A percentile compares a stretch with the other conserved stretches of the same genome.
Conservation (phyloP, 2,329 filamentous ascomycete genomes). For the Geoglossum cookeanum region DNA sequence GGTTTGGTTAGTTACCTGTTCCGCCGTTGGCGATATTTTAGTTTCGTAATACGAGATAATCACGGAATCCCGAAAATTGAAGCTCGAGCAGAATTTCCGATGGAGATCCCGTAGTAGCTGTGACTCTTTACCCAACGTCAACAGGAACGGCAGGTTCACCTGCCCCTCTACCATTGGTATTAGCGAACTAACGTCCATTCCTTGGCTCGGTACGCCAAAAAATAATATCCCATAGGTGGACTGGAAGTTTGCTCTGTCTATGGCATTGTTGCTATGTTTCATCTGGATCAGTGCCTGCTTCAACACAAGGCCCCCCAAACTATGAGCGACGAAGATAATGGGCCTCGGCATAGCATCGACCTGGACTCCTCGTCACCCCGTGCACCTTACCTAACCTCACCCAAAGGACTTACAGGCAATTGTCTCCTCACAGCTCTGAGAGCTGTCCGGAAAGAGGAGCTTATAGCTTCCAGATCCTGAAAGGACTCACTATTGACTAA, state of each 20-base stretch:
- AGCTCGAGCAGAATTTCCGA: background rate
- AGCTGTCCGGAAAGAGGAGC: background rate
- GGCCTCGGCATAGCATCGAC: background rate
- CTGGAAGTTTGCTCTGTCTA: background rate
- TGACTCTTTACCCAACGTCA: background rate
- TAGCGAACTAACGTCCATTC: background rate
- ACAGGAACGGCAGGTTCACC: background rate
- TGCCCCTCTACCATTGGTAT: background rate
- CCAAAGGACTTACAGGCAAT: no score
- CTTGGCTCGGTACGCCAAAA: background rate
- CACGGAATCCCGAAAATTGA: background rate
- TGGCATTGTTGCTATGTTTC: background rate
- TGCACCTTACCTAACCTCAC: background rate
- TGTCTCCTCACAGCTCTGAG: background rate
- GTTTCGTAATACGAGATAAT: background rate
- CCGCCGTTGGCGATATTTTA: background rate
- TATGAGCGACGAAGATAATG: constrained; percentile 8
- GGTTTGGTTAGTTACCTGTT: background rate
- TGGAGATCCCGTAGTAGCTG: background rate
- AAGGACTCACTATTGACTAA: constrained; percentile 1
- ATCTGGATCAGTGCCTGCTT: constrained; percentile 5
- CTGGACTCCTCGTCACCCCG: background rate
- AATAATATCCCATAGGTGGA: background rate
- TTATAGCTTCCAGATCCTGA: constrained; percentile 3
- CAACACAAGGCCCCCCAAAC: constrained; percentile 1